A percentile compares a stretch with the other conserved stretches of the same genome.
phyloP scores from a whole-genome alignment of 169 alveolate species.

The Plasmodium fragile region DNA sequence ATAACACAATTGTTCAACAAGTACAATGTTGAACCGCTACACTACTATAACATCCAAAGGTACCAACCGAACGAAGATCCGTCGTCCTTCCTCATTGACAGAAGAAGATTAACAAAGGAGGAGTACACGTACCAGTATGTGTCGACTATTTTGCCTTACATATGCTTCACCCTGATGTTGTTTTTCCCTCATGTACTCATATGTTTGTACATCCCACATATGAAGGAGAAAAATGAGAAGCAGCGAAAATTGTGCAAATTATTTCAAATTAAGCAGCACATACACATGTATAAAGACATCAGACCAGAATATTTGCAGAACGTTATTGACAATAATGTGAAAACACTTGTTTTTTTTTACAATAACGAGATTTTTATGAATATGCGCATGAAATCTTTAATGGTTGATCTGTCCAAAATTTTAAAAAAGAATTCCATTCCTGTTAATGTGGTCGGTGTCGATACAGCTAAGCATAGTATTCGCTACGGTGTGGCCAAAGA shows the following conservation, averaged over 20 bases:
- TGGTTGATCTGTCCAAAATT: conserved; percentile 46
- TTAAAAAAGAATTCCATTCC: conserved; percentile 45
- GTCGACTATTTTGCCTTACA: conserved; percentile 55
- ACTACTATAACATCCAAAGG: conserved; percentile 57
- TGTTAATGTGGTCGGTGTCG: conserved; percentile 55
- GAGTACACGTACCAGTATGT: conserved; percentile 62
- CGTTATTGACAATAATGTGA: conserved; percentile 52
- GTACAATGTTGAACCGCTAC: conserved; percentile 4
- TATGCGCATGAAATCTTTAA: conserved; percentile 46
- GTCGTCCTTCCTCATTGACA: conserved; percentile 56
- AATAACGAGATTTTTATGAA: conserved; percentile 39
- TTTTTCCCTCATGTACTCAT: conserved; percentile 59
- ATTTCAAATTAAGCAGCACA: conserved; percentile 33
- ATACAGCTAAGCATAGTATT: conserved; percentile 33
- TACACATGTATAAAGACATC: conserved; percentile 59
- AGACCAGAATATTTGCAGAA: conserved; percentile 26
- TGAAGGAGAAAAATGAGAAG: conserved; percentile 39
- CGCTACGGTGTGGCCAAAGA: conserved; percentile 35
- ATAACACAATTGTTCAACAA: conserved; percentile 10
- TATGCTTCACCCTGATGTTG: conserved; percentile 63
- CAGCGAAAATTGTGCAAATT: conserved; percentile 41
- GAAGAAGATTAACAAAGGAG: conserved; percentile 46
- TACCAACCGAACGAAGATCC: conserved; percentile 53
- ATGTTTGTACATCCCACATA: conserved; percentile 61
- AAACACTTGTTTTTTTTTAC: conserved; percentile 40